These are phyloP conservation scores for Mucor racemosus DNA, from an alignment of 371 early-diverging fungal genomes.

Conservation along the genomic window DNA sequence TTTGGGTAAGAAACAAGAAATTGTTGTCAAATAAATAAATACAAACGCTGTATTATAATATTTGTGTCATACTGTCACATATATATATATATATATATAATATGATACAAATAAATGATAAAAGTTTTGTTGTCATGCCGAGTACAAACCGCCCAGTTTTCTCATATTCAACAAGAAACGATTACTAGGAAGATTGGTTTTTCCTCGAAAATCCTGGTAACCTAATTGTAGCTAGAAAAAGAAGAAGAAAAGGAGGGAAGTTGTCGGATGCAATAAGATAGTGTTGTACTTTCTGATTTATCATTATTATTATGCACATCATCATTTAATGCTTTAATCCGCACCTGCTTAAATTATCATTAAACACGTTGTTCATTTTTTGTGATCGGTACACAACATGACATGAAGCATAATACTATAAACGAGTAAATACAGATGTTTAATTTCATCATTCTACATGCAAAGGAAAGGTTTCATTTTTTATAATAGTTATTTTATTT, in stretches of 20 bases:
- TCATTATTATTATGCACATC: background rate
- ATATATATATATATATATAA: background rate
- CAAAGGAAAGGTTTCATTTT: slow-evolving; percentile 8
- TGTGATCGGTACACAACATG: slow-evolving; percentile 19
- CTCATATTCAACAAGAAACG: background rate
- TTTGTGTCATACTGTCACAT: background rate
- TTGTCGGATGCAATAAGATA: background rate
- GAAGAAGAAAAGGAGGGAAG: background rate
- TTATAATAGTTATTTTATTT: slow-evolving; percentile 8
- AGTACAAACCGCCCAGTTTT: slow-evolving; percentile 1
- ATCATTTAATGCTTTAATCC: slow-evolving; percentile 7
- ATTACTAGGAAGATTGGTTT: background rate
- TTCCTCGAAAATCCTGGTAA: background rate
- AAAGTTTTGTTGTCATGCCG: background rate
- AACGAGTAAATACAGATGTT: slow-evolving; percentile 17
- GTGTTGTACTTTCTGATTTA: background rate
- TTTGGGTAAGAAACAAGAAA: background rate
- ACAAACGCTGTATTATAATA: background rate
- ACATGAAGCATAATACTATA: slow-evolving; percentile 9
- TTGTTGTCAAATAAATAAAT: slow-evolving; percentile 6
- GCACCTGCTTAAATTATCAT: slow-evolving; percentile 9
- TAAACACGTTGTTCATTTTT: slow-evolving; percentile 17
- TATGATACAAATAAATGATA: slow-evolving; percentile 1
- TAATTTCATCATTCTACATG: slow-evolving; percentile 14
- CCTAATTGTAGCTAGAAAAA: background rate